Base-by-base conservation (phyloP, 176 grass and related monocot species). In the Pharus latifolius region DNA sequence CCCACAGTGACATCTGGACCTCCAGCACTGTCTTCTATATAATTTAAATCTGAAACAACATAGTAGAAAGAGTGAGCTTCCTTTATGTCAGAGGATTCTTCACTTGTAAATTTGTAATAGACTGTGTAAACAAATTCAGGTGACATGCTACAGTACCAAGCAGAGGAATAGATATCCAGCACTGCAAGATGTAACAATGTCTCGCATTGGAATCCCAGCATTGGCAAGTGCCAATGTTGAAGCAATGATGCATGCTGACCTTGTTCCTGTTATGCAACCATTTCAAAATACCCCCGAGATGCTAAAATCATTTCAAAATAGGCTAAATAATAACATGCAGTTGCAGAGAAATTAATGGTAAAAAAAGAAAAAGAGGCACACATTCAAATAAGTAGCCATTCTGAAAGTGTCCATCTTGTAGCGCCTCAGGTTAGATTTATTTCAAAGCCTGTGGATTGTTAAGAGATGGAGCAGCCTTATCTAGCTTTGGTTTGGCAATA, bases 231-330 rank as follows among this genome's bases (percentile, higher is more conserved):
- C 95, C 70, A 98, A 48, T 47, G 95, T 98, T 70, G 95, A 89
- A 78, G 90, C 95, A 91, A 94, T 94, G 70, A 99, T 99, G 78
- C 87, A 99, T 55, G 95, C 95, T 56, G 95, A 91, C 81, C 90
- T 85, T 40, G 95, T 94, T 83, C 87, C 87, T 99, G 51, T 80
- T 69, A 75, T 28, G 63, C 16, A 71, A 44, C 33, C 15, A 65
- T 45, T 62, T 54, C n/a, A 1, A 52, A 73, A 20, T 19, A 37
- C 19, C 14, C n/a, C n/a, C 15, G 9, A 30, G 16, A 48, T 69
- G 29, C 26, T 4, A 78, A 48, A 60, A 23, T n/a, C 19, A 49
- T 48, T 69, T 30, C 28, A 11, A 54, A 55, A 30, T 16, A 61
- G 18, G 24, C 29, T 63, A 37, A 80, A 63, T 41, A 63, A 38